These are phyloP conservation scores for Linderina pennispora DNA, from an alignment of 192 early-diverging fungal genomes.

Conservation along the genomic window DNA sequence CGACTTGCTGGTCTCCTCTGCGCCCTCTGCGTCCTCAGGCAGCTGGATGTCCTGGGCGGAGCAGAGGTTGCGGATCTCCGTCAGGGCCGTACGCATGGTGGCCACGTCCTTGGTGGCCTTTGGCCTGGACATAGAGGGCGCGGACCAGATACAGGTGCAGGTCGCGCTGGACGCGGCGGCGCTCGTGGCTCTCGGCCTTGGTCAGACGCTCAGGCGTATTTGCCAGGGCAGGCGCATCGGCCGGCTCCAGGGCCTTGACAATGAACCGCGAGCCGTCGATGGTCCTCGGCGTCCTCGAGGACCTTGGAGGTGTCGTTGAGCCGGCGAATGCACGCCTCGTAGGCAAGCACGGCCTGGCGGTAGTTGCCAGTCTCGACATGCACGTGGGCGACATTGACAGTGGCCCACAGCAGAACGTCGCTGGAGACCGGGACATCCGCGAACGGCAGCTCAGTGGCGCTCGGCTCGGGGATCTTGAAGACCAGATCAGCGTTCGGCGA, in stretches of 20 bases:
- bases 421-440: constrained; percentile 7
- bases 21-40: constrained; percentile 5
- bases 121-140: constrained; percentile 50
- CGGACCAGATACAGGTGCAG: constrained; percentile 32
- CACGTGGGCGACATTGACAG: constrained; percentile 73
- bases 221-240: no score
- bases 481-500: constrained; percentile 16
- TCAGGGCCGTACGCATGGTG: constrained; percentile 53
- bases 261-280: background rate
- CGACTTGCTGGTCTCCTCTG: background rate
- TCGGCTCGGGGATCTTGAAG: constrained; percentile 9
- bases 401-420: constrained; percentile 45
- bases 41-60: constrained; percentile 5
- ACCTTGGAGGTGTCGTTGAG: constrained; percentile 14
- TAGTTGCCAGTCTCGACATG: constrained; percentile 67
- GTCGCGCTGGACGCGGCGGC: constrained; percentile 17
- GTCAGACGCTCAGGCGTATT: constrained; percentile 10
- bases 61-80: constrained; percentile 32
- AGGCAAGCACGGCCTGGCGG: constrained; percentile 63
- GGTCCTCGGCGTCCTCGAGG: constrained; percentile 9
- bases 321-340: constrained; percentile 56
- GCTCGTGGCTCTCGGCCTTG: constrained; percentile 13
- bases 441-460: background rate
- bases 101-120: constrained; percentile 58
- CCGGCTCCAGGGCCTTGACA: constrained; percentile 1